These are phyloP conservation scores for Pyricularia grisea DNA, from an alignment of 2,329 filamentous ascomycete genomes.

Conservation along the genomic window DNA sequence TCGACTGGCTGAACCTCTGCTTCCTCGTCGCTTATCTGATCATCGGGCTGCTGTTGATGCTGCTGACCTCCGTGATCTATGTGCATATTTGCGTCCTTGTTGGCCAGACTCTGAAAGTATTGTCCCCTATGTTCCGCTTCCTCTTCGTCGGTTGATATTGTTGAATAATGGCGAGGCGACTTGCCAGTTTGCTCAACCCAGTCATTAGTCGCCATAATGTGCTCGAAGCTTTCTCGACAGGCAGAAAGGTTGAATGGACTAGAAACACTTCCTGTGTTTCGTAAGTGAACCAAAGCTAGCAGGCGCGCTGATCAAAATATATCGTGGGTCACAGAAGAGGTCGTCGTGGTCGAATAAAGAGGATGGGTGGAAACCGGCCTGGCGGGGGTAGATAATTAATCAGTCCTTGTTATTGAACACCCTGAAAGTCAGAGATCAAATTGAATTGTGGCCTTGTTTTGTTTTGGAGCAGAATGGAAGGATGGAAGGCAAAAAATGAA, in stretches of 20 bases:
- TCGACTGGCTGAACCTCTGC: constrained; percentile 19
- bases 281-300: neutral
- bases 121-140: neutral
- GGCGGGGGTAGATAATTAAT: neutral
- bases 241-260: neutral
- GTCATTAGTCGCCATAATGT: neutral
- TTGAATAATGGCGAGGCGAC: neutral
- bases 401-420: neutral
- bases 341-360: neutral
- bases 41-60: neutral
- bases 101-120: neutral
- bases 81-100: neutral
- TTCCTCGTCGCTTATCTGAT: neutral
- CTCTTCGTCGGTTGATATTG: neutral
- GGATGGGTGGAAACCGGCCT: neutral
- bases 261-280: neutral
- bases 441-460: neutral
- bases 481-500: neutral
- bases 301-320: neutral
- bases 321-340: neutral
- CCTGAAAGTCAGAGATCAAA: neutral
- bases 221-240: neutral
- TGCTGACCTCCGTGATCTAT: neutral
- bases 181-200: neutral
- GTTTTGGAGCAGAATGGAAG: neutral